A percentile compares a stretch with the other conserved stretches of the same genome.
phyloP scores from a whole-genome alignment of 495 filamentous ascomycete genomes.

The Friedmanniomyces simplex region DNA sequence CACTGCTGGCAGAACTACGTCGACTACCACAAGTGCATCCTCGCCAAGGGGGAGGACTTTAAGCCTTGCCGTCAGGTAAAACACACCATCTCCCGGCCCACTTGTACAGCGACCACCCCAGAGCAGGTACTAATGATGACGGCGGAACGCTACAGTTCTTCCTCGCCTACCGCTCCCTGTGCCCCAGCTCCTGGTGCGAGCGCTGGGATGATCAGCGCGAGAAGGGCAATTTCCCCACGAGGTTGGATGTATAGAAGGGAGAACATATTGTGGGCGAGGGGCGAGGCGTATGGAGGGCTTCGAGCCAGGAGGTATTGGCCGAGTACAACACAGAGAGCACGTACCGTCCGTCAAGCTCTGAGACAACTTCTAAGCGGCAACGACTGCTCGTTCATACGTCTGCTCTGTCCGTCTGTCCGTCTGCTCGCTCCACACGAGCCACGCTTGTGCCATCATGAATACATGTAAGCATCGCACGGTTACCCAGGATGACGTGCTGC shows the following conservation, averaged over 20 bases:
- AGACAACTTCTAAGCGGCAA: no score
- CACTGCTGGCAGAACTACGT: conserved; percentile 99
- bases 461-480: no score
- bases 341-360: no score
- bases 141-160: conserved; percentile 55
- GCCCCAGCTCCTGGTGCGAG: conserved; percentile 87
- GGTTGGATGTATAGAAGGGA: conserved; percentile 46
- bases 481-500: no score
- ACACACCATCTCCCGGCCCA: not conserved
- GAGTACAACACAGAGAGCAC: no score
- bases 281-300: not conserved
- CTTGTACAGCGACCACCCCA: not conserved
- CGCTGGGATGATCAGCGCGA: conserved; percentile 96
- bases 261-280: not conserved
- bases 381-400: no score
- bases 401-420: no score
- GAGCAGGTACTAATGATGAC: not conserved
- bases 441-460: no score
- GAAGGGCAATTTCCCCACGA: conserved; percentile 80
- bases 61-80: conserved; percentile 89
- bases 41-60: conserved; percentile 98
- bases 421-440: no score
- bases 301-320: no score
- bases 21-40: conserved; percentile 99
- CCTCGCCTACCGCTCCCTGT: conserved; percentile 90